phyloP scores from a whole-genome alignment of 805 yeast species.

The Schizosaccharomyces japonicus region DNA sequence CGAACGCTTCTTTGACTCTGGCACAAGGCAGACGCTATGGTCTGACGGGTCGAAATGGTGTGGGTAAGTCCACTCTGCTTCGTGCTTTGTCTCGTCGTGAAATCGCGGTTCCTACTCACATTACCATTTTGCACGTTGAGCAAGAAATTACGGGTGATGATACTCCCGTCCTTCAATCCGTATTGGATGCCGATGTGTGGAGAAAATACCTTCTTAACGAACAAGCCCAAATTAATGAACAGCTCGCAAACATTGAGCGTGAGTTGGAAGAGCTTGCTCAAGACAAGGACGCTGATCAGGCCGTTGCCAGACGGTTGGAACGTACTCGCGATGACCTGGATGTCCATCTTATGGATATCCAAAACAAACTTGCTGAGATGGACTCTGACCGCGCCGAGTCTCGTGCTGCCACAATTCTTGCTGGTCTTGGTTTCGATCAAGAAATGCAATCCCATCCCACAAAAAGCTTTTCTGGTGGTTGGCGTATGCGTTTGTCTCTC shows the following conservation, averaged over 20 bases:
- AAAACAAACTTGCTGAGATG: constrained; percentile 68
- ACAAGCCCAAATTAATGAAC: constrained; percentile 34
- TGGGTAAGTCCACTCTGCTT: constrained; percentile 87
- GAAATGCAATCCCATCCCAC: constrained; percentile 69
- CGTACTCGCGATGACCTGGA: constrained; percentile 77
- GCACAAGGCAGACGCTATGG: constrained; percentile 90
- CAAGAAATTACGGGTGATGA: constrained; percentile 94
- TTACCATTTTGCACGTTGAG: constrained; percentile 86
- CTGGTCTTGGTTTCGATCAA: constrained; percentile 78
- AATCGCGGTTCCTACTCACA: constrained; percentile 78
- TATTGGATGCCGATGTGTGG: constrained; percentile 99
- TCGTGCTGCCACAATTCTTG: constrained; percentile 80
- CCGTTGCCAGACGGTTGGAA: constrained; percentile 57
- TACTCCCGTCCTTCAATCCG: constrained; percentile 72
- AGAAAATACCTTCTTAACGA: constrained; percentile 67
- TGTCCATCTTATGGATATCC: constrained; percentile 50
- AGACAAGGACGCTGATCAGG: constrained; percentile 36
- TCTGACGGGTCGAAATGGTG: constrained; percentile 96
- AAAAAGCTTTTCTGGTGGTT: constrained; percentile 93
- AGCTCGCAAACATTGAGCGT: constrained; percentile 59
- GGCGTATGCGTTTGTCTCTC: constrained; percentile 98
- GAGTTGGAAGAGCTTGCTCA: constrained; percentile 20
- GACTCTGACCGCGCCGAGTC: constrained; percentile 95
- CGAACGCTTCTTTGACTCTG: constrained; percentile 56
- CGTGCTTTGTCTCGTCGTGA: constrained; percentile 87